Evolutionary conservation across 2,329 filamentous ascomycete species (phyloP).

Genomic region (Sporothrix luriei): DNA sequence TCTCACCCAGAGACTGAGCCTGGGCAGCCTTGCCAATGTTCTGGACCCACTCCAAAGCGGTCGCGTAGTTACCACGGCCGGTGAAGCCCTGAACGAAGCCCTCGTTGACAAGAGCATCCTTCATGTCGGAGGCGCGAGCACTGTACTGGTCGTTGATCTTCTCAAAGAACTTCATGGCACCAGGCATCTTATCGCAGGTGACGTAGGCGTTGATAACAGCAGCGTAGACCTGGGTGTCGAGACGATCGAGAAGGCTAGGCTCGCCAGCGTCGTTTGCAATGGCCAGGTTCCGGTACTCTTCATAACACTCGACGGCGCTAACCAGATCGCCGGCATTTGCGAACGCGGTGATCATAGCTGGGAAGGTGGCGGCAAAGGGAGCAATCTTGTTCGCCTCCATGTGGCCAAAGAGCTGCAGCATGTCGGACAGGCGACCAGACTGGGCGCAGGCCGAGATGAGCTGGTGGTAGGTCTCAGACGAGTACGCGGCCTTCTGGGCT

Average conservation of each 20-base stretch:
- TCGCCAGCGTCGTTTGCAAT: slow-evolving; percentile 78
- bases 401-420: slow-evolving; percentile 87
- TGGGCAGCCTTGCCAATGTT: slow-evolving; percentile 62
- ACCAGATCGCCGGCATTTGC: slow-evolving; percentile 76
- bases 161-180: slow-evolving; percentile 81
- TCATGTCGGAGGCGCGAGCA: slow-evolving; percentile 63
- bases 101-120: slow-evolving; percentile 69
- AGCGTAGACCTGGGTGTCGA: slow-evolving; percentile 85
- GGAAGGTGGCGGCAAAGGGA: slow-evolving; percentile 80
- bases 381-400: slow-evolving; percentile 78
- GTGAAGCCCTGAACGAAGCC: slow-evolving; percentile 81
- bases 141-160: slow-evolving; percentile 70
- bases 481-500: slow-evolving; percentile 66
- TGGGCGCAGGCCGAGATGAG: slow-evolving; percentile 86
- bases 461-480: slow-evolving; percentile 79
- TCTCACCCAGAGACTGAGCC: slow-evolving; percentile 66
- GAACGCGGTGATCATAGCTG: slow-evolving; percentile 93
- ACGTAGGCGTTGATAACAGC: slow-evolving; percentile 90
- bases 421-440: slow-evolving; percentile 77
- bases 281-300: slow-evolving; percentile 89
- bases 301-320: slow-evolving; percentile 92
- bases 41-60: slow-evolving; percentile 74
- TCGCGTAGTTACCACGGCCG: slow-evolving; percentile 66
- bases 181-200: slow-evolving; percentile 74
- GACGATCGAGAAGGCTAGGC: slow-evolving; percentile 67